Evolutionary conservation across 2,329 filamentous ascomycete species (phyloP).

Genomic region (Tolypocladium album): DNA sequence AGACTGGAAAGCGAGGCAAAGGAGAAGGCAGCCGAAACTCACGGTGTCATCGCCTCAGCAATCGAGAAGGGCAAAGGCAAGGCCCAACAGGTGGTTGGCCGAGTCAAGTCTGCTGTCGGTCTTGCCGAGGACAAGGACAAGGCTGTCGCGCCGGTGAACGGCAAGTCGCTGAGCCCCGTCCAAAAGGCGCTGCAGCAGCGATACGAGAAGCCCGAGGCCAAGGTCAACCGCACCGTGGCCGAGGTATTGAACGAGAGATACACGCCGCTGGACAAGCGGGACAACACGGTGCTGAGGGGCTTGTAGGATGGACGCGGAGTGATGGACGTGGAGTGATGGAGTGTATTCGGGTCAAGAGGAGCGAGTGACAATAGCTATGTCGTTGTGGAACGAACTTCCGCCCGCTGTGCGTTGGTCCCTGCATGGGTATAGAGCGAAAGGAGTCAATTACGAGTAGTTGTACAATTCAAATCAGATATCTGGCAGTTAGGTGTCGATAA

Average conservation of each 20-base stretch:
- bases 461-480: background rate
- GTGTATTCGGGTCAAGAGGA: background rate
- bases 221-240: constrained; percentile 35
- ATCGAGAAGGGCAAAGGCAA: constrained; percentile 30
- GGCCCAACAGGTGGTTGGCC: constrained; percentile 26
- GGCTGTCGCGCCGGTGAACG: constrained; percentile 14
- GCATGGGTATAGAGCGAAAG: background rate
- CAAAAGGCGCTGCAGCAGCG: constrained; percentile 41
- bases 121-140: constrained; percentile 27
- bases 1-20: constrained; percentile 10
- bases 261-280: constrained; percentile 32
- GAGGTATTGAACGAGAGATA: constrained; percentile 47
- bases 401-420: background rate
- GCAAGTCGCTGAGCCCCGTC: constrained; percentile 22
- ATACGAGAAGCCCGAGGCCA: constrained; percentile 30
- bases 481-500: background rate
- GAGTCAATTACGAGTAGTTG: background rate
- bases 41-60: constrained; percentile 25
- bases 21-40: constrained; percentile 22
- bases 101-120: constrained; percentile 23
- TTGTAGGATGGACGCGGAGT: constrained; percentile 11
- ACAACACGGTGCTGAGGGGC: constrained; percentile 32
- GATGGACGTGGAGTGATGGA: background rate
- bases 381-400: background rate
- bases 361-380: background rate